A percentile compares a stretch with the other conserved stretches of the same genome.
phyloP scores from a whole-genome alignment of 164 flowering plant species.

The Echeveria elegans region DNA sequence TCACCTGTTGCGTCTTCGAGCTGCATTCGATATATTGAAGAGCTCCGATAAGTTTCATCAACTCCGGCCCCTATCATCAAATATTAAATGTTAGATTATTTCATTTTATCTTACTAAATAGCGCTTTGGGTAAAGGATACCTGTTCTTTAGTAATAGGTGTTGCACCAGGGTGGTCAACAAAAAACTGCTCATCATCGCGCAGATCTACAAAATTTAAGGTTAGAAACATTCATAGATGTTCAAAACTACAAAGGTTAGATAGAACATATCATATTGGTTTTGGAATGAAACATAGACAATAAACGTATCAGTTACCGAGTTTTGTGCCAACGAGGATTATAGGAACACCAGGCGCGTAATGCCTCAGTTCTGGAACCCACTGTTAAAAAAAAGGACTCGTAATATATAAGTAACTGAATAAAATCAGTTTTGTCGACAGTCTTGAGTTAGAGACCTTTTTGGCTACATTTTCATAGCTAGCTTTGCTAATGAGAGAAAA shows the following conservation, averaged over 20 bases:
- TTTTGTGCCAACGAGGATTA: constrained; percentile 61
- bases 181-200: constrained; percentile 45
- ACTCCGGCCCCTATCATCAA: constrained; percentile 46
- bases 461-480: constrained; percentile 55
- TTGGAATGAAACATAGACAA: no score
- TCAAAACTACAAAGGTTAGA: no score
- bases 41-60: constrained; percentile 53
- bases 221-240: no score
- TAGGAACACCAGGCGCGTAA: constrained; percentile 64
- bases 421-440: not conserved
- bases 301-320: constrained; percentile 25
- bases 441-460: constrained; percentile 27
- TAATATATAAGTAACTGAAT: not conserved
- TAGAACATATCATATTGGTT: no score
- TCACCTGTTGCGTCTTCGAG: constrained; percentile 64
- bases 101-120: no score
- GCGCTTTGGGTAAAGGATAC: no score
- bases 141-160: no score
- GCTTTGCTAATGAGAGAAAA: constrained; percentile 71
- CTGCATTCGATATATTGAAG: constrained; percentile 59
- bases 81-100: no score
- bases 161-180: constrained; percentile 54
- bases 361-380: constrained; percentile 67
- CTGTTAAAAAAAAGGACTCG: constrained; percentile 19
- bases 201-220: constrained; percentile 30